Conservation (phyloP, 176 grass and related monocot species). For the Musa acuminata region DNA sequence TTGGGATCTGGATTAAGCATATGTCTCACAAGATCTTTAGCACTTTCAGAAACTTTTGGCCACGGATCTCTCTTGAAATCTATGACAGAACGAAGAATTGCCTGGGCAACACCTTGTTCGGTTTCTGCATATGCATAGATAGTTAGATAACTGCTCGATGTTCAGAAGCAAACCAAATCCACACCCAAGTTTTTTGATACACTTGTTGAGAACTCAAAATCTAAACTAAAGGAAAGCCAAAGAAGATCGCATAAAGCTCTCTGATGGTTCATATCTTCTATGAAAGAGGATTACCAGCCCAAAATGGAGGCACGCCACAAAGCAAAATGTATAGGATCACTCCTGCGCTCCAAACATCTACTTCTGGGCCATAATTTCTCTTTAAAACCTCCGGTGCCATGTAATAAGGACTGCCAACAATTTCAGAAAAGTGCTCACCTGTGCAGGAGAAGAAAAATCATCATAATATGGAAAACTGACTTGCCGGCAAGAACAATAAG, state of each 20-base stretch:
- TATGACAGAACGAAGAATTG: conserved; percentile 1
- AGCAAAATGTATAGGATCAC: conserved; percentile 10
- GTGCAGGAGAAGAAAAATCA: not conserved
- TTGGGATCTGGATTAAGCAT: conserved; percentile 3
- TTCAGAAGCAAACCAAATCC: not conserved
- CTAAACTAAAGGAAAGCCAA: not conserved
- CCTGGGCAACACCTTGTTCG: conserved; percentile 12
- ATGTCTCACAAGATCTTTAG: conserved; percentile 4
- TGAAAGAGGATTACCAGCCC: conserved; percentile 4
- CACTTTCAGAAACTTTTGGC: conserved; percentile 11
- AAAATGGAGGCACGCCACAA: conserved; percentile 11
- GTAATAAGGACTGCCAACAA: conserved; percentile 14
- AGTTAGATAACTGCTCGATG: too few species aligned
- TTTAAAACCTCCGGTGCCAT: conserved; percentile 10
- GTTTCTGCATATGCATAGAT: not conserved
- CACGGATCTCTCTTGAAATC: conserved; percentile 12
- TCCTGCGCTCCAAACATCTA: conserved; percentile 6
- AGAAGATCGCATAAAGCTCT: not conserved
- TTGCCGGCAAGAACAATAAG: not conserved
- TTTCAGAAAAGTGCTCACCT: conserved; percentile 2
- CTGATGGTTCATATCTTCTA: not conserved
- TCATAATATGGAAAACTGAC: not conserved
- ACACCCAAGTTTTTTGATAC: not conserved
- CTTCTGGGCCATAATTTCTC: conserved; percentile 10
- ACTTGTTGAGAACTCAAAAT: too few species aligned